A percentile compares a stretch with the other conserved stretches of the same genome.
phyloP scores from a whole-genome alignment of 768 basidiomycete species.

The Lactifluus hygrophoroides region DNA sequence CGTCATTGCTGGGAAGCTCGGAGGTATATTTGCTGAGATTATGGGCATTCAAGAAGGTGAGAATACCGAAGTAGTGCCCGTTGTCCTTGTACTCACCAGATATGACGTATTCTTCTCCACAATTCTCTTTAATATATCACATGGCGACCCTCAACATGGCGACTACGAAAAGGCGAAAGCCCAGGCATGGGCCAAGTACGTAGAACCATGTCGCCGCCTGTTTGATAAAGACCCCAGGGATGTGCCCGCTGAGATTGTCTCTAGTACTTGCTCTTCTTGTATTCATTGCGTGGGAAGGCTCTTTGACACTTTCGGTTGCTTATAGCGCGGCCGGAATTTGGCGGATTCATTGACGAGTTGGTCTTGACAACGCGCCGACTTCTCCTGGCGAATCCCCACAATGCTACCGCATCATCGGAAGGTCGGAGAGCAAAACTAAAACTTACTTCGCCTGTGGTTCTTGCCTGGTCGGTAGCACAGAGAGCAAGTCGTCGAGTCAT shows the following conservation, averaged over 20 bases:
- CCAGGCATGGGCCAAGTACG: not conserved
- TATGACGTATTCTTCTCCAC: no score
- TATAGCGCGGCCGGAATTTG: not conserved
- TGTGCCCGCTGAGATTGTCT: not conserved
- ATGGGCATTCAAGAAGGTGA: not conserved
- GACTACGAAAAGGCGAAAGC: not conserved
- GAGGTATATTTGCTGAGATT: not conserved
- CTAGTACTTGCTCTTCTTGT: not conserved
- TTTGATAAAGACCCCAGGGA: not conserved
- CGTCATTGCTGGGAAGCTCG: not conserved
- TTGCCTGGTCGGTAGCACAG: conserved; percentile 10
- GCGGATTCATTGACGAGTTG: not conserved
- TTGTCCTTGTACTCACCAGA: not conserved
- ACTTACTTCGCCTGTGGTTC: not conserved
- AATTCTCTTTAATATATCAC: not conserved
- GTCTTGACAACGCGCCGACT: not conserved
- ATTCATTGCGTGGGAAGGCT: not conserved
- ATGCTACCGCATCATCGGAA: not conserved
- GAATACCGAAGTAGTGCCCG: conserved; percentile 1
- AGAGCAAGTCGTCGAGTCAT: not conserved
- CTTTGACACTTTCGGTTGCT: not conserved
- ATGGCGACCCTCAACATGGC: not conserved
- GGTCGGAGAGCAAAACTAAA: not conserved
- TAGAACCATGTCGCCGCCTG: not conserved
- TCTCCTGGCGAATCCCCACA: not conserved